Base-by-base conservation (phyloP, 331 rosid species). In the Ulmus americana region DNA sequence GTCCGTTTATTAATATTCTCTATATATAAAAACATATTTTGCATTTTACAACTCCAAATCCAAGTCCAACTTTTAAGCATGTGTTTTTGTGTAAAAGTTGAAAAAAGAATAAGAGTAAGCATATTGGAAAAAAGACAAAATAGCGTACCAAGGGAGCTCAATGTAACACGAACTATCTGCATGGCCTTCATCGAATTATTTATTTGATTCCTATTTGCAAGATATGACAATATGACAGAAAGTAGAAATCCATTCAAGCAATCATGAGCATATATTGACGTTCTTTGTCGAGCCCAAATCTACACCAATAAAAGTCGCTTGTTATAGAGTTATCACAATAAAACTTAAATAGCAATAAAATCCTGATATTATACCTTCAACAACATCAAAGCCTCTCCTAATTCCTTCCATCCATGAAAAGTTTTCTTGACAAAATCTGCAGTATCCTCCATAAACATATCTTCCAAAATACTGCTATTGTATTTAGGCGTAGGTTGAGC, bases 391-490 rank as follows among this genome's bases (percentile, higher is more conserved):
- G 95, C 89, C 48, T 87, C 88, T 71, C 69, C 81, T 62, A 94
- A 69, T 76, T 86, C 89, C 80, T 81, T 90, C 84, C 90, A 83
- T 66, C 71, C 91, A 64, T 81, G 67, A 76, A 85, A 81, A 57
- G 62, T 49, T 49, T 69, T 75, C 66, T 72, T 75, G 60, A 85
- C 70, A 68, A 81, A 65, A 61, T 82, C 88, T 1, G 59, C 13
- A 8, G 60, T 64, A 18, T 89, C 95, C 80, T 83, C 95, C 54
- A 87, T 66, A 70, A 79, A 74, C 90, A 87, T 80, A 75, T 94
- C 98, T 79, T 94, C 98, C 81, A 89, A 67, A 75, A 94, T 94
- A 75, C 98, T 89, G 56, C 81, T 72, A 74, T 94, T 94, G 76
- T 94, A 94, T 74, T 80, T 89, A 2, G 95, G 98, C 35, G 98